Evolutionary conservation across 768 basidiomycete species (phyloP), one percentile per base, ranked within the genome.

Genomic region (Phlebiopsis gigantea): DNA sequence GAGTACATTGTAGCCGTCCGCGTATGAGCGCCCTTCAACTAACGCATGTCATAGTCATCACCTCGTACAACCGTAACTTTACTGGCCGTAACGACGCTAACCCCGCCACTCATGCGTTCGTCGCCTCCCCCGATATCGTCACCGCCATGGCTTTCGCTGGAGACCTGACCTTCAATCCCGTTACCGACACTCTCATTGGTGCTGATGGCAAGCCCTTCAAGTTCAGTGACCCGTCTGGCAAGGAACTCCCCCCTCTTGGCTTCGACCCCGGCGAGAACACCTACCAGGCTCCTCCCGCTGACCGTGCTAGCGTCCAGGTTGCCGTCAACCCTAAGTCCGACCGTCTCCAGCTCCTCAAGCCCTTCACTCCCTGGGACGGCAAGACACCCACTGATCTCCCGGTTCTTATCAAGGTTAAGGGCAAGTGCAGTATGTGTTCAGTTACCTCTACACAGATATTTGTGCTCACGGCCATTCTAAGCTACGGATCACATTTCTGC

Each of bases 41-140:
- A n/a, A 57, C 15, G n/a, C 29, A 2, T 31, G 3, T 50, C 44
- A 46, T 46, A 93, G 90, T 98, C 79, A 92, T 99, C 75, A 96
- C 96, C 52, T 98, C 95, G 19, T 99, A 99, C 84, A 99, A 99
- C 86, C 95, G 97, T 72, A 99, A 99, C 87, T 99, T 99, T 79
- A 98, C 97, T 63, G 97, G 96, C 57, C 93, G 97, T 69, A 99
- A 99, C 73, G 97, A 98, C 67, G 95, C 97, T 65, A 98, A 99
- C 84, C 94, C 96, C 21, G 94, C 94, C 60, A 99, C 97, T 29
- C 97, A 98, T 74, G 91, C 93, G 48, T 96, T 95, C 68, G 93
- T 96, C 67, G 87, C 93, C 41, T 93, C 93, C 30, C 93, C 91
- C 43, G 91, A 97, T 66, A 77, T 99, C 70, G 96, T 98, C 71